These are phyloP conservation scores for Penicillium sp. DNA, from an alignment of 2,329 filamentous ascomycete species.

Conservation along the genomic window DNA sequence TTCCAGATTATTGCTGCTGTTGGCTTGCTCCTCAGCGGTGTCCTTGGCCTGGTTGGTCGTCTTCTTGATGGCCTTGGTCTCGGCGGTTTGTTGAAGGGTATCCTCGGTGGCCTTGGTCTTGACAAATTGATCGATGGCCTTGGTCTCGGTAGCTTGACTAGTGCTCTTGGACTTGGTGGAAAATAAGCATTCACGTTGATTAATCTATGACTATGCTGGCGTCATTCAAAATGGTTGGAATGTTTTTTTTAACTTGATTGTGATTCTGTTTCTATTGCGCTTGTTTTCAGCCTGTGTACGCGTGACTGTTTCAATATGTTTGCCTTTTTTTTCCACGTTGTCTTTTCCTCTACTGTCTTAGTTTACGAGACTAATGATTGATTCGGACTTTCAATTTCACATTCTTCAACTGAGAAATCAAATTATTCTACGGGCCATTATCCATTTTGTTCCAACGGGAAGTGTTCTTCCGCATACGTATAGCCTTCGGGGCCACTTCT, in stretches of 20 bases:
- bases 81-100: conserved; percentile 73
- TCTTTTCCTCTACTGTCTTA: background rate
- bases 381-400: background rate
- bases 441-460: background rate
- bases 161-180: conserved; percentile 43
- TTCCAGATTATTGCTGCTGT: conserved; percentile 92
- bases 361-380: background rate
- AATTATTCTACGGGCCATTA: too few species aligned
- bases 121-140: conserved; percentile 50
- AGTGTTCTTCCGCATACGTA: conserved; percentile 25
- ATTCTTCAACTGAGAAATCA: background rate
- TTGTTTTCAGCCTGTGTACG: background rate
- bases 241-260: background rate
- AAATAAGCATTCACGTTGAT: conserved; percentile 36
- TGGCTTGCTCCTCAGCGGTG: conserved; percentile 75
- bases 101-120: conserved; percentile 71
- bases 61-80: conserved; percentile 78
- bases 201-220: background rate
- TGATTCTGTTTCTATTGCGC: background rate
- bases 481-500: conserved; percentile 15
- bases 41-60: conserved; percentile 79
- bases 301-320: background rate
- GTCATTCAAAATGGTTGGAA: background rate
- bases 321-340: background rate
- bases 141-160: conserved; percentile 51